Conservation (phyloP, 192 early-diverging fungal species). For the Podila verticillata region DNA sequence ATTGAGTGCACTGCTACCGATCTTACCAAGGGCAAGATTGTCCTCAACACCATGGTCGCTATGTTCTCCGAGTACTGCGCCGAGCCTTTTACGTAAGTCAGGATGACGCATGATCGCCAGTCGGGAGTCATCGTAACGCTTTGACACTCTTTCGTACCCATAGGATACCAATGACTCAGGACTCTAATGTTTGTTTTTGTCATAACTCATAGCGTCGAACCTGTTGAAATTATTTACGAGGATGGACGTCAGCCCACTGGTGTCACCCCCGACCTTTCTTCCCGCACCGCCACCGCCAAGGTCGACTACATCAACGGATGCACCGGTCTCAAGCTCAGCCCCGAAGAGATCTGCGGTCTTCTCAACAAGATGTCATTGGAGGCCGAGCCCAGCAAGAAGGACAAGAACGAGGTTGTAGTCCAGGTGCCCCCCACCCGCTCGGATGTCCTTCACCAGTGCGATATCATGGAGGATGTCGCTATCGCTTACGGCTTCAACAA, state of each 20-base stretch:
- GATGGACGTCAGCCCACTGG: slow-evolving; percentile 67
- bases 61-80: slow-evolving; percentile 97
- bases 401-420: slow-evolving; percentile 73
- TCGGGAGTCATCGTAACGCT: too few relatives aligned
- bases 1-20: slow-evolving; percentile 99
- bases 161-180: neutral
- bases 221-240: slow-evolving; percentile 88
- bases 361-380: slow-evolving; percentile 90
- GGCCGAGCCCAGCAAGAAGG: slow-evolving; percentile 61
- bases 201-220: slow-evolving; percentile 77
- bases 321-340: slow-evolving; percentile 76
- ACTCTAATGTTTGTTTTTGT: neutral
- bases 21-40: slow-evolving; percentile 92
- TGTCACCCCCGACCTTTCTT: slow-evolving; percentile 79
- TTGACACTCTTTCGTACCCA: neutral
- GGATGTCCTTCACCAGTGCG: slow-evolving; percentile 96
- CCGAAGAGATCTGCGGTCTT: slow-evolving; percentile 76
- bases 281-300: slow-evolving; percentile 75
- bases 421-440: slow-evolving; percentile 89
- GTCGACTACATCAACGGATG: slow-evolving; percentile 90
- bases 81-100: slow-evolving; percentile 88
- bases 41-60: slow-evolving; percentile 92
- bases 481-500: slow-evolving; percentile 98
- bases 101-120: neutral
- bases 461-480: slow-evolving; percentile 98